Base-by-base conservation (phyloP, 768 basidiomycete species). In the Auricularia sp. region DNA sequence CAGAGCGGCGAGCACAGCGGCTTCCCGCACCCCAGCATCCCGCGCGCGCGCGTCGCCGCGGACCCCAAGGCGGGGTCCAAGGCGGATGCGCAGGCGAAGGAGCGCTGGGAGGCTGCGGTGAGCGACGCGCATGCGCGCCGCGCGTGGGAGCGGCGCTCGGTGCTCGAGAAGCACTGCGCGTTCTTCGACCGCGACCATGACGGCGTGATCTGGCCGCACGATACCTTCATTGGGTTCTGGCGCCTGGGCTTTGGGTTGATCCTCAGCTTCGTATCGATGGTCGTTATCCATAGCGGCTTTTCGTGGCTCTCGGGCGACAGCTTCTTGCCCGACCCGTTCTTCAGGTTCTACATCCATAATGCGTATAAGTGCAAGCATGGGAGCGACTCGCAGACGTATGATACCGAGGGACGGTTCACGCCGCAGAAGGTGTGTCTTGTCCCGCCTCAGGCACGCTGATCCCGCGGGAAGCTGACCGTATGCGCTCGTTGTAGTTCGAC, bases 111-210 rank as follows among this genome's bases (percentile, higher is more conserved):
- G 29, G 24, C 24, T 7, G 8, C 5, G 6, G 56, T 59, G 24
- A 7, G 8, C 13, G 39, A 42, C 39, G 13, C 39, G 39, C 39
- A 42, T 29, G 29, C 24, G 24, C 56, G 56, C 56, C 34, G 34
- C 56, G 56, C 13, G 29, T 51, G 47, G 47, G 47, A 51, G 47
- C 63, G 24, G 42, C 51, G 65, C 10, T 75, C 78, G 13, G 78
- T 78, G 42, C 71, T 79, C 64, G 77, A 80, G 65, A 77, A 79
- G 58, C 79, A 80, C 65, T 74, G 73, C 68, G 24, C 71, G 33
- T 80, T 77, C 67, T 80, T 78, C 72, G 79, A 81, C 63, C 68
- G 65, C 7, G 76, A 80, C 66, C 36, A 66, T 3, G 80, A 82
- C 63, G 78, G 79, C 2, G 65, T 80, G 56, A 77, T 82, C 62